Percentiles rank a stretch among this genome's conserved stretches.
These are phyloP conservation scores for Capsella bursapastoris DNA, from an alignment of 345 rosid genomes.

Conservation along the genomic window DNA sequence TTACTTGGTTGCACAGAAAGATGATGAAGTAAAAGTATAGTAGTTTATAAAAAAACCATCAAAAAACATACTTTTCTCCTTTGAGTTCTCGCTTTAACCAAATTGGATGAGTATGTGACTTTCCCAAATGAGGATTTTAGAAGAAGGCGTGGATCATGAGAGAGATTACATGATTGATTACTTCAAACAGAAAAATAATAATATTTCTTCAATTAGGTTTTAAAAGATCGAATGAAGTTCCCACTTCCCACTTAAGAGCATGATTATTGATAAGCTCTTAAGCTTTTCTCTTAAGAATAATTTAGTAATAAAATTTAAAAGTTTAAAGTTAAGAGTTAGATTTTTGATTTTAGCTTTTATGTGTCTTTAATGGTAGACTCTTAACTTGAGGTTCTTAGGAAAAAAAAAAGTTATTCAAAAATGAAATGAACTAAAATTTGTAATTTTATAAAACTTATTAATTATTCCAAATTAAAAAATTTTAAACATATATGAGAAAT, in stretches of 20 bases:
- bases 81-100: constrained; percentile 23
- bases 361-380: no score
- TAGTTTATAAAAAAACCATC: constrained; percentile 27
- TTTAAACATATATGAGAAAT: no score
- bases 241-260: background rate
- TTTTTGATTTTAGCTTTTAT: no score
- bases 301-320: no score
- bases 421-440: no score
- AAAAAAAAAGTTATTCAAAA: no score
- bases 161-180: constrained; percentile 9
- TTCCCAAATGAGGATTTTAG: constrained; percentile 15
- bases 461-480: no score
- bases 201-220: background rate
- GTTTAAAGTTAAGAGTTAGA: no score
- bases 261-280: no score
- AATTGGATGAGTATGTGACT: constrained; percentile 32
- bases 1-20: constrained; percentile 34
- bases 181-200: background rate
- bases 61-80: constrained; percentile 18
- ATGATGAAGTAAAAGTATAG: constrained; percentile 13
- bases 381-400: no score
- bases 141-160: constrained; percentile 26
- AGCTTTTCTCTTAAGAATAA: no score
- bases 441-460: no score
- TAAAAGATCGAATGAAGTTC: background rate